Evolutionary conservation across 805 yeast genomes (phyloP), one percentile per base, ranked within the genome.

Genomic region (Kazachstania kunashirensis): DNA sequence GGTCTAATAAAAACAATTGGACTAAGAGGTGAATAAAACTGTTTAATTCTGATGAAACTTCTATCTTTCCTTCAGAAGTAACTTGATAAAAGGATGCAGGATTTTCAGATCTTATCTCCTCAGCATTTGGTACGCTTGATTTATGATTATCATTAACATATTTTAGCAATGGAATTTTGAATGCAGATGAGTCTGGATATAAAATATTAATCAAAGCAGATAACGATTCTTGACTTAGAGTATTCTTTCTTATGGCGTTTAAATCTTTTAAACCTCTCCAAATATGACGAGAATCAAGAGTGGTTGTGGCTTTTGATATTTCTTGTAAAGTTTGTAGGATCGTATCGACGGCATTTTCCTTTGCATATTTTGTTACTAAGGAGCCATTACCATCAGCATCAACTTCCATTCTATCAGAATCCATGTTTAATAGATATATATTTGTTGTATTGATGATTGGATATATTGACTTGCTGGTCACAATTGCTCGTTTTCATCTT

Each of bases 221-320:
- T 41, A 92, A 65, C 9, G 74, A 67, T 11, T 66, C 70, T 10
- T 67, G 67, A 37, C 69, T 71, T 43, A 88, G 62, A 31, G 20
- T 20, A 27, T 71, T 67, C 39, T 78, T 71, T 62, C 96, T 76
- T 44, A 89, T 66, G 2, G 76, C 66, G 6, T 88, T 83, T 49
- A 88, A 67, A 44, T 84, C 94, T 44, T 95, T 78, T 45, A 92
- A 72, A 16, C 84, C 88, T 53, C 82, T 83, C 59, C 89, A 72
- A 31, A 92, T 75, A 61, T 81, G 84, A 46, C 96, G 75, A 47
- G 94, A 84, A 60, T 92, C 98, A 56, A 77, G 76, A 37, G 76
- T 75, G 31, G 73, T 57, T 9, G 79, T 79, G 3, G 88, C 79
- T 59, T 79, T 79, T 12, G 61, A 44, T 15, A 62, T 52, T 25